A percentile compares a stretch with the other conserved stretches of the same genome.
Conservation (phyloP, 495 filamentous ascomycete genomes). For the Stereocaulon alpinum region DNA sequence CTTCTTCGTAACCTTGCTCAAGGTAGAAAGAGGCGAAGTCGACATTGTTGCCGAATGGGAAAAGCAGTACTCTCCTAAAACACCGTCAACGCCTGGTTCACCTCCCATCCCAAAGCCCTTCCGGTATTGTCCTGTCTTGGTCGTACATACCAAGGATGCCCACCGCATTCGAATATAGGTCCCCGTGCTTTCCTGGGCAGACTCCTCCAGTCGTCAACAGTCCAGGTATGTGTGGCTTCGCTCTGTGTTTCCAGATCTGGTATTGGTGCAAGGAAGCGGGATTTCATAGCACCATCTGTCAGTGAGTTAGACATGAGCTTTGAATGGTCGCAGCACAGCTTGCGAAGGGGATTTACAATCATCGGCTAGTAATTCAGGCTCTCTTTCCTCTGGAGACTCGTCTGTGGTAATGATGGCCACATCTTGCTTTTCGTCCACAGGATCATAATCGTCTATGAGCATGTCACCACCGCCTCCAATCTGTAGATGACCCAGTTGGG, state of each 20-base stretch:
- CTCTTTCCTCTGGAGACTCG: conserved; percentile 42
- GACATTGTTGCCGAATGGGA: conserved; percentile 86
- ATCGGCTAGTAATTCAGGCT: conserved; percentile 49
- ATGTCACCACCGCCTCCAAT: conserved; percentile 57
- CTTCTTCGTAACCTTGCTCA: conserved; percentile 73
- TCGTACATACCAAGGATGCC: conserved; percentile 67
- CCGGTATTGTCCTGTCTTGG: not conserved
- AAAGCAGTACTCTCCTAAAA: conserved; percentile 60
- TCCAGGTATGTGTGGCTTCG: conserved; percentile 71
- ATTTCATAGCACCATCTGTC: conserved; percentile 75
- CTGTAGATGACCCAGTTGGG: conserved; percentile 46
- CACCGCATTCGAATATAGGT: conserved; percentile 76
- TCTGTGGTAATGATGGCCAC: conserved; percentile 75
- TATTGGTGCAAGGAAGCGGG: conserved; percentile 59
- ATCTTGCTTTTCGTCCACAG: conserved; percentile 63
- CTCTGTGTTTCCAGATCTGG: conserved; percentile 60
- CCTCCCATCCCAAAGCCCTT: not conserved
- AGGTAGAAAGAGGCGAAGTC: conserved; percentile 92
- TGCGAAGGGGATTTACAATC: conserved; percentile 49
- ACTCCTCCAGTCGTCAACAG: conserved; percentile 68
- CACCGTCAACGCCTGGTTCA: conserved; percentile 8
- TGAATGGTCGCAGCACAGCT: not conserved
- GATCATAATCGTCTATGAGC: conserved; percentile 60
- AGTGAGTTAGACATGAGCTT: conserved; percentile 14
- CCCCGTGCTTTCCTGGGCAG: conserved; percentile 72